Percentiles rank a stretch among this genome's conserved stretches.
These are phyloP conservation scores for Elsinoe australis DNA, from an alignment of 2,329 filamentous ascomycete genomes.

Conservation along the genomic window DNA sequence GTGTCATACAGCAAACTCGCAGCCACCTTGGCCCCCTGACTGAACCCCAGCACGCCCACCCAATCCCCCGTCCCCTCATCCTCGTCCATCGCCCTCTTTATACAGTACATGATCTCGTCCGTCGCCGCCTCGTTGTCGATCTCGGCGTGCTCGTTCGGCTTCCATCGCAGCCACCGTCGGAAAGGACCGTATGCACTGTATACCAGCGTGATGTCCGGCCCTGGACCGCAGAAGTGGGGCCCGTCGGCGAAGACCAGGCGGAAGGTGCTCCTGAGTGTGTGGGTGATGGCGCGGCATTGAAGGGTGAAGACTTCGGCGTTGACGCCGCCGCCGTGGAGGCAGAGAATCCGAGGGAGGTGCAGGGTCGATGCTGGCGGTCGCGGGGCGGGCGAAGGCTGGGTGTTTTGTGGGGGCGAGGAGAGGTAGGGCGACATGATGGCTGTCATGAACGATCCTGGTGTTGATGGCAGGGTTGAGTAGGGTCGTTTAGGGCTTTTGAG, in stretches of 20 bases:
- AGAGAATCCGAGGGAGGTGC: conserved; percentile 58
- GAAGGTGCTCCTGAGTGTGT: conserved; percentile 49
- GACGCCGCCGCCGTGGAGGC: conserved; percentile 72
- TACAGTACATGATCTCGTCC: conserved; percentile 41
- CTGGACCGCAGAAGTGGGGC: conserved; percentile 55
- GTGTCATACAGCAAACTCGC: conserved; percentile 47
- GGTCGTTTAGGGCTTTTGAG: neutral
- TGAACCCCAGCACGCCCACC: conserved; percentile 46
- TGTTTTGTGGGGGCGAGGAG: neutral
- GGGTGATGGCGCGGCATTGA: conserved; percentile 55
- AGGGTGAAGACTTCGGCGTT: conserved; percentile 61
- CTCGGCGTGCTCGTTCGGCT: conserved; percentile 46
- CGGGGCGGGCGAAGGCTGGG: conserved; percentile 4
- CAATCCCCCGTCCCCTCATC: conserved; percentile 41
- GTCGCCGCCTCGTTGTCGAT: conserved; percentile 44
- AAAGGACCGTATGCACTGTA: conserved; percentile 63
- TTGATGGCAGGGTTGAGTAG: neutral
- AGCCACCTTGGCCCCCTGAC: conserved; percentile 43
- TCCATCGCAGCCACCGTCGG: conserved; percentile 56
- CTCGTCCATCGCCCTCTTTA: conserved; percentile 39
- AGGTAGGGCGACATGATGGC: conserved; percentile 3
- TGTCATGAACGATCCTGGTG: neutral
- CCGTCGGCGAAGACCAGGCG: conserved; percentile 66
- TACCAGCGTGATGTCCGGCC: conserved; percentile 55
- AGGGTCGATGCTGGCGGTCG: conserved; percentile 19